These are phyloP conservation scores for Pisolithus orientalis DNA, from an alignment of 768 basidiomycete species.

Conservation along the genomic window DNA sequence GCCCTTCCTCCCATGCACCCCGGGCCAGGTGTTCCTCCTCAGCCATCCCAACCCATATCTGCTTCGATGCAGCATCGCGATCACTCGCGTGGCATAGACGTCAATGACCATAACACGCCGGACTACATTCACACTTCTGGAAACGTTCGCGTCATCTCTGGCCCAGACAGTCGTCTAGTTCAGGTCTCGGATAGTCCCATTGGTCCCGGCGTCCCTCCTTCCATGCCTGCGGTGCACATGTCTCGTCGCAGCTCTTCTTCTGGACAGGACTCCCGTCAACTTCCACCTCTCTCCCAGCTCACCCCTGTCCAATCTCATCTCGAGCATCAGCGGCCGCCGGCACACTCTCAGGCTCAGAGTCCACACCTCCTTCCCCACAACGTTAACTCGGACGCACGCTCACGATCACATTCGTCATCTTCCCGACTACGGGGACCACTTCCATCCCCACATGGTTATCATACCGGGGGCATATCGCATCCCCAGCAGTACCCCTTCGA, in stretches of 20 bases:
- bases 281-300: conserved; percentile 43
- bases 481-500: conserved; percentile 45
- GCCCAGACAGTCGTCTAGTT: conserved; percentile 44
- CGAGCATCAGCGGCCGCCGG: conserved; percentile 27
- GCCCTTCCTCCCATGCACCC: conserved; percentile 27
- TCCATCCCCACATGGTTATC: conserved; percentile 27
- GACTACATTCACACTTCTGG: conserved; percentile 49
- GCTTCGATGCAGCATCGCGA: conserved; percentile 25
- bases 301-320: conserved; percentile 36
- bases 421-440: conserved; percentile 45
- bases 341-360: conserved; percentile 32
- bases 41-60: conserved; percentile 20
- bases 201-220: conserved; percentile 32
- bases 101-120: conserved; percentile 41
- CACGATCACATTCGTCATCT: conserved; percentile 42
- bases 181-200: conserved; percentile 45
- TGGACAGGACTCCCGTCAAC: conserved; percentile 42
- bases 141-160: conserved; percentile 39
- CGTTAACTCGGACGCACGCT: conserved; percentile 37
- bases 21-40: conserved; percentile 32
- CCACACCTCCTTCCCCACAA: conserved; percentile 38
- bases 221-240: conserved; percentile 34
- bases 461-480: conserved; percentile 34
- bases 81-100: conserved; percentile 35
- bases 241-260: conserved; percentile 38